Evolutionary conservation across 2,329 filamentous ascomycete species (phyloP), one percentile per base, ranked within the genome.

Genomic region (Apiospora aurea): DNA sequence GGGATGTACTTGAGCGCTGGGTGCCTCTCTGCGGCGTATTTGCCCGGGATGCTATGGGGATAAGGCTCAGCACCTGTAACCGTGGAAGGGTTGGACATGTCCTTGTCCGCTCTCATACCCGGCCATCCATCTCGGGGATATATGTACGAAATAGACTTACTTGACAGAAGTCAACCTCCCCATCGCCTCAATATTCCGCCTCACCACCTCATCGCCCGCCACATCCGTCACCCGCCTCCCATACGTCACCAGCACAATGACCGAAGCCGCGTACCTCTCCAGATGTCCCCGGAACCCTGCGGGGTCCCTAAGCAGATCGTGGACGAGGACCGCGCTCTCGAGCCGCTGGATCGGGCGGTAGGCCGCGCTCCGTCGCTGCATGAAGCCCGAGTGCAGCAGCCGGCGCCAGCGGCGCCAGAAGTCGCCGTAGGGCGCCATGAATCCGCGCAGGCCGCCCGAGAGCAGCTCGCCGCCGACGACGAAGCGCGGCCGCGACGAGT

Each of bases 391-490:
- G 69, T 85, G 84, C 38, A 86, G 76, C 6, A 83, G 73, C 72
- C 85, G 85, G 4, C 84, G 78, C 80, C 83, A 85, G 0, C 83
- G 79, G 21, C 83, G 75, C 84, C 84, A 86, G 66, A 81, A 85
- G 0, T 79, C 72, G 0, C 79, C 79, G 73, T 86, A 85, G 0
- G 83, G 83, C 4, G 84, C 81, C 79, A 85, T 85, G 5, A 86
- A 76, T 0, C 83, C 83, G 4, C 83, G 78, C 79, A 84, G 79
- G 0, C 83, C 83, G 0, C 79, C 81, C 0, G 84, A 85, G 0
- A 85, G 76, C 0, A 84, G 76, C 57, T 85, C 83, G 1, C 82
- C 81, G 38, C 84, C 84, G 79, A 85, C 83, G 71, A 85, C 84
- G 73, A 86, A 86, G 3, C 84, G 79, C 0, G 85, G 84, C 0